Percentiles rank a stretch among this genome's conserved stretches.
Conservation (phyloP, 495 filamentous ascomycete species). For the Acidiella bohemica region DNA sequence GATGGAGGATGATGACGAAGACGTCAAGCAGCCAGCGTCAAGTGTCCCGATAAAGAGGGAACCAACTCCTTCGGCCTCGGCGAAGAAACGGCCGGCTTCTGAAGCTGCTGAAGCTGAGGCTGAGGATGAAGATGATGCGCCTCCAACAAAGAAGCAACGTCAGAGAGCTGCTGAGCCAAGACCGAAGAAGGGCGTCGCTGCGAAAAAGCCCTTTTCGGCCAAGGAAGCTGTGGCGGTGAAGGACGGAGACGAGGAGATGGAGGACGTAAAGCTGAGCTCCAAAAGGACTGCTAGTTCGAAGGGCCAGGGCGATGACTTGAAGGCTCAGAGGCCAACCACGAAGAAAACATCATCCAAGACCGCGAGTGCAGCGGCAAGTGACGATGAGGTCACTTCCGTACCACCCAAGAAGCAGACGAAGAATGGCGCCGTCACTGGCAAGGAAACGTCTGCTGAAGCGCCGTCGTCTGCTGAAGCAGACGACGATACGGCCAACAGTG, state of each 20-base stretch:
- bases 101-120: constrained; percentile 25
- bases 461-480: background rate
- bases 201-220: constrained; percentile 14
- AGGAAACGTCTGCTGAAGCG: too few relatives aligned
- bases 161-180: constrained; percentile 11
- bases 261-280: background rate
- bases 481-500: constrained; percentile 15
- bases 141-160: constrained; percentile 40
- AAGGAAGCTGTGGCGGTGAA: constrained; percentile 27
- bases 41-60: constrained; percentile 5
- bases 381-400: constrained; percentile 4
- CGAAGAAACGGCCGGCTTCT: constrained; percentile 18
- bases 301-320: background rate
- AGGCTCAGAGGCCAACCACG: too few relatives aligned
- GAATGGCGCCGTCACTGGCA: background rate
- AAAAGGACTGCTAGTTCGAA: background rate
- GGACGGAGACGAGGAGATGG: constrained; percentile 26
- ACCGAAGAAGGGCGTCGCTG: constrained; percentile 24
- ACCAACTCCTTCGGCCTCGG: background rate
- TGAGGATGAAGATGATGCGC: constrained; percentile 35
- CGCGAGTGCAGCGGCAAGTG: too few relatives aligned
- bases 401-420: too few relatives aligned
- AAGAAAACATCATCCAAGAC: too few relatives aligned
- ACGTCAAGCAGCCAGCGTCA: background rate
- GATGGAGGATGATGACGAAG: constrained; percentile 17